Base-by-base conservation (phyloP, 169 alveolate species). In the Babesia caballi region DNA sequence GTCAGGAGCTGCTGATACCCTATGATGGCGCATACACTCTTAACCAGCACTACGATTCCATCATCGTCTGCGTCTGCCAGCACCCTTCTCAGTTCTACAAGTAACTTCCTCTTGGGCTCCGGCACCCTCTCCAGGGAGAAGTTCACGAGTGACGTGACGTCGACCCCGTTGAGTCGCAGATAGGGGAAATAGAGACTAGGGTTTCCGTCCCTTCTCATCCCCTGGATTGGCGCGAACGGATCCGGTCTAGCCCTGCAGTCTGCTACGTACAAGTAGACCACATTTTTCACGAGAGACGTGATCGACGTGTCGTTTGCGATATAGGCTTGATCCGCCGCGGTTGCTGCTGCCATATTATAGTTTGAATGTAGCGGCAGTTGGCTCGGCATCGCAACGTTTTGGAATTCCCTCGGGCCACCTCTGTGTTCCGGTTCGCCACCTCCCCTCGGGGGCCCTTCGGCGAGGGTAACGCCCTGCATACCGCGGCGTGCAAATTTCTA, bases 1-100 rank as follows among this genome's bases (percentile, higher is more conserved):
- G 82, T 80, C 50, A 69, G 60, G 25, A 80, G 71, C 77, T 80
- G 88, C 42, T 80, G 88, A 41, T 80, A 80, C 30, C 84, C 75
- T 25, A 80, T 80, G 19, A 69, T 69, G 4, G 88, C 82, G 47
- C 88, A 80, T 28, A 80, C 40, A 15, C 76, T 69, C 32, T 52
- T 67, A 0, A 69, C 82, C 17, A 80, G 57, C 4, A 69, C 57
- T 17, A 23, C 46, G 23, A 58, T 33, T 5, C 73, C 77, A 1
- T 69, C 70, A 8, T 4, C n/a, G 65, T 57, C 83, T 9, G 83
- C 65, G 0, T 69, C 72, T 23, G 76, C 61, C 23, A 80, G 53
- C 33, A 59, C 65, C 17, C 25, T 53, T 25, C 88, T 30, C 52
- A 69, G 65, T 38, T 80, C 88, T n/a, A 80, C 63, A 9, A 80